phyloP scores from a whole-genome alignment of 768 basidiomycete species.

The Auricularia sp. region DNA sequence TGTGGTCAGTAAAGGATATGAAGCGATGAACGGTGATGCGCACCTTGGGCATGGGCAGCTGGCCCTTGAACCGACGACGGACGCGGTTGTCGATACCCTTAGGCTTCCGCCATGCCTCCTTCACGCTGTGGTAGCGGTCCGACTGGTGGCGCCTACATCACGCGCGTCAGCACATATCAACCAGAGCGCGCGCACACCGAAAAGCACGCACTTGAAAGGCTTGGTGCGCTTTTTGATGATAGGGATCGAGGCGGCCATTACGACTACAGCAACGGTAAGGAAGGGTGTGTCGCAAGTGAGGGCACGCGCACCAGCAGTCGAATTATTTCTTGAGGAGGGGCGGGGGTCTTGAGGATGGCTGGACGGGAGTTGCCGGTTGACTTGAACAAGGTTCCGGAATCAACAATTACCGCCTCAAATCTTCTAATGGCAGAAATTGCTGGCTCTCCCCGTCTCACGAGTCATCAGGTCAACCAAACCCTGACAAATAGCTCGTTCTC shows the following conservation, averaged over 20 bases:
- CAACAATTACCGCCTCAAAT: too few species aligned
- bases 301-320: too few species aligned
- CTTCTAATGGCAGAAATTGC: too few species aligned
- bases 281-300: too few species aligned
- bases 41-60: slow-evolving; percentile 94
- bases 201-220: slow-evolving; percentile 68
- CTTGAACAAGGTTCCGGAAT: too few species aligned
- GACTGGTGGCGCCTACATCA: slow-evolving; percentile 85
- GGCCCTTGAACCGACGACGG: slow-evolving; percentile 89
- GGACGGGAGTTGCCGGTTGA: too few species aligned
- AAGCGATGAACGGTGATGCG: slow-evolving; percentile 14
- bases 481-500: too few species aligned
- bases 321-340: too few species aligned
- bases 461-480: too few species aligned
- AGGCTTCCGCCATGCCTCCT: slow-evolving; percentile 99
- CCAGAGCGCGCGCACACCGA: neutral
- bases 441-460: too few species aligned
- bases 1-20: neutral
- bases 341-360: too few species aligned
- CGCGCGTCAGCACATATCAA: slow-evolving; percentile 13
- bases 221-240: slow-evolving; percentile 97
- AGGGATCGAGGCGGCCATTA: slow-evolving; percentile 44
- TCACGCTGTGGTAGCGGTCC: slow-evolving; percentile 92
- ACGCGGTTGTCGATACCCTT: slow-evolving; percentile 99
- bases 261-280: neutral